A percentile compares a stretch with the other conserved stretches of the same genome.
phyloP scores from a whole-genome alignment of 768 basidiomycete species.

The Porphyrellus cyaneotinctus region DNA sequence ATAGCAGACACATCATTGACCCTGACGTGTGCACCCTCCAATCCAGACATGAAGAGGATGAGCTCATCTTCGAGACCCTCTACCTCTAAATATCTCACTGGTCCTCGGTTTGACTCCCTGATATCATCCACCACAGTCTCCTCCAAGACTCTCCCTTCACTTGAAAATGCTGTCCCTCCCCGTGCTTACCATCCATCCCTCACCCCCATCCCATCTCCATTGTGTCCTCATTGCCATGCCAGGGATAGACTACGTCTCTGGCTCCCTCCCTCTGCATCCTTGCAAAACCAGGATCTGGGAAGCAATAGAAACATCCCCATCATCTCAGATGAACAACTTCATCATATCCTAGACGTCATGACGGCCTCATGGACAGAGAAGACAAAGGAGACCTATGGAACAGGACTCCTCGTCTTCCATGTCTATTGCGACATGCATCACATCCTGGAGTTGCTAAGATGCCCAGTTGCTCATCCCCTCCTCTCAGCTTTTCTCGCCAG shows the following conservation, averaged over 20 bases:
- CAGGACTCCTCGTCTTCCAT: slow-evolving; percentile 37
- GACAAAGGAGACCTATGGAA: slow-evolving; percentile 36
- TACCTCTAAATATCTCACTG: no score
- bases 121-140: no score
- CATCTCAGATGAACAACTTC: neutral
- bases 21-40: no score
- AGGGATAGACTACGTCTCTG: neutral
- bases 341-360: neutral
- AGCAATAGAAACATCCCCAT: neutral
- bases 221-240: neutral
- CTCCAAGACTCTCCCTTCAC: no score
- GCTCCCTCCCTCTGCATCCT: neutral
- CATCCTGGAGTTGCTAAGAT: slow-evolving; percentile 31
- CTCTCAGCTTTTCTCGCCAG: slow-evolving; percentile 30
- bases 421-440: slow-evolving; percentile 35
- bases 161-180: neutral
- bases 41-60: no score
- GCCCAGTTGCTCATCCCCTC: slow-evolving; percentile 17
- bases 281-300: neutral
- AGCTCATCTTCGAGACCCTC: no score
- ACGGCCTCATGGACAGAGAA: slow-evolving; percentile 24
- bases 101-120: no score
- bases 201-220: no score
- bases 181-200: no score
- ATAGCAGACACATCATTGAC: no score